Conservation (phyloP, 257 asterid species). For the Solanum peruvianum region DNA sequence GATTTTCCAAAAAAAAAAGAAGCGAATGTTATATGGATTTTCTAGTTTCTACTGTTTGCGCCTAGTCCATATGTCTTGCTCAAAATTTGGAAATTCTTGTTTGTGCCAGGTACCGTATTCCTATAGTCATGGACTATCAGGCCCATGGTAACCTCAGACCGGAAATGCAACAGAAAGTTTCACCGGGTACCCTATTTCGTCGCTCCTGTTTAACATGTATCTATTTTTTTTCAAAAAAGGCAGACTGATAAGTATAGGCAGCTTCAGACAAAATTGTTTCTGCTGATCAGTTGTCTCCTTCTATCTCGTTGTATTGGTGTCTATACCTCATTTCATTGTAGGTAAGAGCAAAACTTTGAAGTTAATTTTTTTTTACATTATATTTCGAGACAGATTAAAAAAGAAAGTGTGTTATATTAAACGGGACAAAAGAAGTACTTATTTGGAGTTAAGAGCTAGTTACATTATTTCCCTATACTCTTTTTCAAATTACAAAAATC, state of each 20-base stretch:
- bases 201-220: not conserved
- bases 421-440: not conserved
- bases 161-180: not conserved
- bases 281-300: not conserved
- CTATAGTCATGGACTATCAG: not conserved
- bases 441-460: not conserved
- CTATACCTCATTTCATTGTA: not conserved
- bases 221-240: not conserved
- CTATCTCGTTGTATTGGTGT: not conserved
- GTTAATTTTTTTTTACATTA: not conserved
- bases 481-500: not conserved
- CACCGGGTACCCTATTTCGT: not conserved
- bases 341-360: not conserved
- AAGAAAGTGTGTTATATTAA: not conserved
- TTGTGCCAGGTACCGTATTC: not conserved
- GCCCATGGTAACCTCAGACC: not conserved
- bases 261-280: not conserved
- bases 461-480: not conserved
- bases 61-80: not conserved
- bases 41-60: not conserved
- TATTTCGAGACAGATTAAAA: not conserved
- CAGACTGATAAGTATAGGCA: not conserved
- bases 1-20: not conserved
- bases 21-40: not conserved
- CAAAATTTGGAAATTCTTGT: not conserved